Conservation (phyloP, 331 rosid species). For the Malus hybrid region DNA sequence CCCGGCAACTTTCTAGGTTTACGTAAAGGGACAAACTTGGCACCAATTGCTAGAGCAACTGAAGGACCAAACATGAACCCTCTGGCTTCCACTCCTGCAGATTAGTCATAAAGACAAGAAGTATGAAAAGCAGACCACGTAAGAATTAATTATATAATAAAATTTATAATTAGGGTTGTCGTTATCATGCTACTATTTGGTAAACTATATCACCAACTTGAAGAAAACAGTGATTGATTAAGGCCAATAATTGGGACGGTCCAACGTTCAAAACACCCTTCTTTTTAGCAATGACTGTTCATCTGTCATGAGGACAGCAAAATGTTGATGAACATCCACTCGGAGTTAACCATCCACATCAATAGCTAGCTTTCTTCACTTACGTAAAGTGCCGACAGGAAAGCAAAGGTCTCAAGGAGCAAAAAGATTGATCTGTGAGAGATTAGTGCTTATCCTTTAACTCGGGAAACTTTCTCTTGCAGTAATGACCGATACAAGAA, state of each 20-base stretch:
- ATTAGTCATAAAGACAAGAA: conserved; percentile 1
- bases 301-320: background rate
- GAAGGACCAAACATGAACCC: conserved; percentile 96
- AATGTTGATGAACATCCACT: background rate
- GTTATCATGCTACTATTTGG: background rate
- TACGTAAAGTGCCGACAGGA: background rate
- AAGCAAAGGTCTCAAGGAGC: background rate
- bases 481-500: background rate
- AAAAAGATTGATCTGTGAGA: background rate
- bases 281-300: background rate
- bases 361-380: background rate
- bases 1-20: conserved; percentile 97
- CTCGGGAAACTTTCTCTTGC: background rate
- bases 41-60: conserved; percentile 86
- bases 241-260: conserved; percentile 4
- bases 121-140: conserved; percentile 4
- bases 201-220: background rate
- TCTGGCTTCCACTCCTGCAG: conserved; percentile 88
- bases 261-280: background rate
- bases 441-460: background rate
- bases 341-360: background rate
- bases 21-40: conserved; percentile 91
- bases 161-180: background rate
- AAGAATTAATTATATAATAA: background rate
- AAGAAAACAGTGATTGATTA: background rate